Base-by-base conservation (phyloP, 2,329 filamentous ascomycete species). In the Pseudogymnoascus sp. region DNA sequence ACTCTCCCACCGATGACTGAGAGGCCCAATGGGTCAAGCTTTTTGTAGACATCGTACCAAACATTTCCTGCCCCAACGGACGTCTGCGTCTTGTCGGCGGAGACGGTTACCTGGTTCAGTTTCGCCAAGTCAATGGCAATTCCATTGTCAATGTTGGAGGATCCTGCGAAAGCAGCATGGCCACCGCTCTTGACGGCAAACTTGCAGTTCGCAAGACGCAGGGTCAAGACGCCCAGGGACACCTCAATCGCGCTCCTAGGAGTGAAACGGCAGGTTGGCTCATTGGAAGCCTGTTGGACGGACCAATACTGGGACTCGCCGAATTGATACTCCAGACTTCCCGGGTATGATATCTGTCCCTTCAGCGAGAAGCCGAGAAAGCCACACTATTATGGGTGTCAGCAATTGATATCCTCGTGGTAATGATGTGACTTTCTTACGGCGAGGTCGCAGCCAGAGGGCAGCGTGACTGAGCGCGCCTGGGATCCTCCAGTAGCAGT, bases 61-160 rank as follows among this genome's bases (percentile, higher is more conserved):
- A 69, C 67, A 43, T 72, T 71, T 8, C 78, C 78, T 3, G 74
- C 64, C 0, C 77, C 77, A 7, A 80, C 67, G 4, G 66, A 68
- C 6, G 72, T 75, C 4, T 69, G 68, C 0, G 66, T 70, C 7
- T 71, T 69, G 16, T 75, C 70, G 0, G 67, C 63, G 11, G 70
- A 69, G 6, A 70, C 65, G 1, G 75, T 66, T 36, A 73, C 64
- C 25, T 68, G 21, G 28, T 69, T 68, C 13, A 73, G 37, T 16
- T 67, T 65, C 28, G 72, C 75, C 10, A 82, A 76, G 14, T 81
- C 81, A 66, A 86, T 79, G 4, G 82, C 71, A 1, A 82, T 74
- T 0, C 81, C 81, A 1, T 74, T 78, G 13, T 78, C 71, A 57
- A 81, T 79, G 67, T 79, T 85, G 1, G 83, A 78, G 41, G 79